A percentile compares a stretch with the other conserved stretches of the same genome.
phyloP scores from a whole-genome alignment of 192 early-diverging fungal species.

The Backusella tarrabulga region DNA sequence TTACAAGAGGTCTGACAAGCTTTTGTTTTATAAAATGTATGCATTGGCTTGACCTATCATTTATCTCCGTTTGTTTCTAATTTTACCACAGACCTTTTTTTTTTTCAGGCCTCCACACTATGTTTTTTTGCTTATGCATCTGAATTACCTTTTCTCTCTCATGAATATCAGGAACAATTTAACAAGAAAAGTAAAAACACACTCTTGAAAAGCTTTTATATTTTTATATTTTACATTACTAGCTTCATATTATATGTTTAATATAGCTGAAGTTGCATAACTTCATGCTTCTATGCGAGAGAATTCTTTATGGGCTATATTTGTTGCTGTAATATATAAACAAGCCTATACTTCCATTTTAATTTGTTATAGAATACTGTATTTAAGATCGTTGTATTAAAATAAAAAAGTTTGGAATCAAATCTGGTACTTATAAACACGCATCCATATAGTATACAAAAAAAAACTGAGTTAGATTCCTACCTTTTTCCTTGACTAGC shows the following conservation, averaged over 20 bases:
- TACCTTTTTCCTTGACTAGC: background rate
- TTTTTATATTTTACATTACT: too few species aligned
- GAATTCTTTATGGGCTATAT: too few species aligned
- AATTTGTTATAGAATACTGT: too few species aligned
- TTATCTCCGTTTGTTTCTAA: background rate
- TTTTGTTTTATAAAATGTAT: background rate
- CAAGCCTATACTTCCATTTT: too few species aligned
- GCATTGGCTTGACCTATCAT: background rate
- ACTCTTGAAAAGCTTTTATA: too few species aligned
- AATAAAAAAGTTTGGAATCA: too few species aligned
- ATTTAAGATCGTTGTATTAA: background rate
- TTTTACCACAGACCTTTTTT: background rate
- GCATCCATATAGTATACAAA: background rate
- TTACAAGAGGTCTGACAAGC: background rate
- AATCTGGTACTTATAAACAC: background rate
- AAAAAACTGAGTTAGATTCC: too few species aligned
- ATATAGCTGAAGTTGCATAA: too few species aligned
- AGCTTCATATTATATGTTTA: too few species aligned
- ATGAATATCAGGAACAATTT: background rate
- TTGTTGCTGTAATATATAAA: too few species aligned
- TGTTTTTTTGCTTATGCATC: background rate
- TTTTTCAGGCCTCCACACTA: background rate
- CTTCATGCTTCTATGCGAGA: too few species aligned
- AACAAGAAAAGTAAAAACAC: too few species aligned
- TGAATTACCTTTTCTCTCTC: background rate